Base-by-base conservation (phyloP, 495 filamentous ascomycete species). In the Cercophora newfieldiana region DNA sequence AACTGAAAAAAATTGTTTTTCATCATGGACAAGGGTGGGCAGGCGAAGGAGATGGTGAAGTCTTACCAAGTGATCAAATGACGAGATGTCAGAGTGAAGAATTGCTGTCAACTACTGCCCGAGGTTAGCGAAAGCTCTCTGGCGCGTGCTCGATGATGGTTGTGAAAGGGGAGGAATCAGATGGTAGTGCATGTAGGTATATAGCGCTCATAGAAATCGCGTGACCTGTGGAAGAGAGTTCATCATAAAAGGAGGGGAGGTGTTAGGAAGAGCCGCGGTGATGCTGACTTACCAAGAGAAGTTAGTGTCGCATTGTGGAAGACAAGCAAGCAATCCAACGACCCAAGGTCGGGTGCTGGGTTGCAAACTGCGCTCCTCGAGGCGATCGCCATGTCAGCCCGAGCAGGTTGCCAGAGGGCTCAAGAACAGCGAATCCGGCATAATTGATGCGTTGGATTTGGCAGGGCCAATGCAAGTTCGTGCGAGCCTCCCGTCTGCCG, bases 111-210 rank as follows among this genome's bases (percentile, higher is more conserved):
- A 44, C 58, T 60, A 37, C 58, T 51, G 24, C 28, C 25, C 29
- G 16, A 21, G 25, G 61, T 63, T 56, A 63, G 61, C 50, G 0
- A 30, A 6, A 55, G 14, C 3, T 3, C 14, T 24, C 24, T 31
- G 10, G 48, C 14, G n/a, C 19, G 10, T 4, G 24, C 31, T 62
- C n/a, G 21, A 48, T 14, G 22, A 21, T 21, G 24, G 59, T 63
- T 57, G 33, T 44, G 67, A 66, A 50, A 64, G 30, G 60, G 67
- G 66, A 60, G 75, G 65, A 69, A 73, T 98, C 94, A 98, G 94
- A 97, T 97, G 94, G 94, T 98, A 90, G 89, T 98, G 94, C 94
- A 98, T 98, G 94, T 96, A 80, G 89, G 90, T 95, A 91, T 89
- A 81, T 82, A 14, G 82, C 91, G 93, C 90, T 94, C 94, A 77